Base-by-base conservation (phyloP, 2,329 filamentous ascomycete genomes). In the Hymenoscyphus albidus region DNA sequence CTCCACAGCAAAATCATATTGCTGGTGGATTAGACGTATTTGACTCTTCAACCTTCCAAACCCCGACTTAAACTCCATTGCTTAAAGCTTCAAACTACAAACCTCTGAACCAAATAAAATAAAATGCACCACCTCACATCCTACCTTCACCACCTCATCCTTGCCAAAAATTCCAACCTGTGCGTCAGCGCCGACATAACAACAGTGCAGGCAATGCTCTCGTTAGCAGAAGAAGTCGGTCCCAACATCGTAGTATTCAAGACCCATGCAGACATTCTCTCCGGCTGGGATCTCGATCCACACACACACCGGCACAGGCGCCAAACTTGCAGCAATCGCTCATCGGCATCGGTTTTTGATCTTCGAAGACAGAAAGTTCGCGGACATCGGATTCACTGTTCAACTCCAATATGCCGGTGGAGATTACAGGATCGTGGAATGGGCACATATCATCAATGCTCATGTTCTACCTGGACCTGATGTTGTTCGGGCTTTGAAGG, bases 281-380 rank as follows among this genome's bases (percentile, higher is more conserved):
- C 13, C 13, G 40, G 40, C 5, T 44, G 40, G 85, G 84, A 87
- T 75, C 85, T 82, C 74, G 80, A 85, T 70, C 82, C 82, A 13
- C 81, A 85, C 82, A 13, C 81, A 85, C 71, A 85, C 80, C 14
- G 85, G 85, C 71, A 87, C 85, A 3, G 85, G 85, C 59, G 83
- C 84, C 44, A 83, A 80, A 75, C 78, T 87, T 51, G 83, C 82
- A 3, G 78, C 82, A 2, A 76, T 87, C 55, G 84, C 83, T 9
- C 81, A 84, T 59, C 85, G 83, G 71, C 84, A 87, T 70, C 84
- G 84, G 58, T 87, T 87, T 74, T 83, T 92, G 68, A 88, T 92
- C 71, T 92, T 92, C 73, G 89, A 92, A 76, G 89, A 92, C 77
- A 87, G 89, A 75, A 92, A 92, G 75, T 92, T 91, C 77, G 88